Evolutionary conservation across 1,139 yeast genomes (phyloP).

Genomic region (Magnusiomyces magnusii): DNA sequence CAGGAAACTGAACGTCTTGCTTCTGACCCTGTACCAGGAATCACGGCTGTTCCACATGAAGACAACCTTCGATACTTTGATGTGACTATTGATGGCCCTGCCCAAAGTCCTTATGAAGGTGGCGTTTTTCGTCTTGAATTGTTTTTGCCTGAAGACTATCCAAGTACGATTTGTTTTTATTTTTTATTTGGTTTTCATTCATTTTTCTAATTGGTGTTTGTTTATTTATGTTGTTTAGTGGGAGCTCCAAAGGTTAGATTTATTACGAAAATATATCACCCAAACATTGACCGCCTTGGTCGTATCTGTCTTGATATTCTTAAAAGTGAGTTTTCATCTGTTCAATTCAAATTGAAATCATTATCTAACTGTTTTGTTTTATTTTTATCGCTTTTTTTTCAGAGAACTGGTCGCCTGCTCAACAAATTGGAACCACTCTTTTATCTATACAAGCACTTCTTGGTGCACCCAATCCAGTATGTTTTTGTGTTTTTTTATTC

Average conservation of each 20-base stretch:
- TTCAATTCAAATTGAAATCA: neutral
- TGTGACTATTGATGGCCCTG: conserved; percentile 85
- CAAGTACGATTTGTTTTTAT: conserved; percentile 33
- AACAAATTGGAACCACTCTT: conserved; percentile 90
- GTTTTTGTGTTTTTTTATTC: neutral
- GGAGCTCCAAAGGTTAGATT: conserved; percentile 92
- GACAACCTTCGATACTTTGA: conserved; percentile 89
- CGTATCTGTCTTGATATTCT: conserved; percentile 92
- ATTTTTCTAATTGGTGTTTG: neutral
- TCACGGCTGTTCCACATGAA: conserved; percentile 85
- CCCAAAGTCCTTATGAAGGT: conserved; percentile 71
- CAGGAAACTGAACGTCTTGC: conserved; percentile 86
- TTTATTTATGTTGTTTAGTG: conserved; percentile 34
- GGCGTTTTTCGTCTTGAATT: conserved; percentile 73
- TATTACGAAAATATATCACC: conserved; percentile 89
- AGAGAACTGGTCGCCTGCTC: conserved; percentile 90
- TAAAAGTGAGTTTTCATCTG: conserved; percentile 46
- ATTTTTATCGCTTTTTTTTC: too few relatives aligned
- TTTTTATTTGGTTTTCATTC: neutral
- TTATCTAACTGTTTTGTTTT: neutral
- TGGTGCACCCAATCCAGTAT: conserved; percentile 84
- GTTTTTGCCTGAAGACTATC: conserved; percentile 83
- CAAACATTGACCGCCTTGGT: conserved; percentile 91
- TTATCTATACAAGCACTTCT: conserved; percentile 87
- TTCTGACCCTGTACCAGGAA: conserved; percentile 96